Base-by-base conservation (phyloP, 2,329 filamentous ascomycete genomes). In the Eutypella sp. region DNA sequence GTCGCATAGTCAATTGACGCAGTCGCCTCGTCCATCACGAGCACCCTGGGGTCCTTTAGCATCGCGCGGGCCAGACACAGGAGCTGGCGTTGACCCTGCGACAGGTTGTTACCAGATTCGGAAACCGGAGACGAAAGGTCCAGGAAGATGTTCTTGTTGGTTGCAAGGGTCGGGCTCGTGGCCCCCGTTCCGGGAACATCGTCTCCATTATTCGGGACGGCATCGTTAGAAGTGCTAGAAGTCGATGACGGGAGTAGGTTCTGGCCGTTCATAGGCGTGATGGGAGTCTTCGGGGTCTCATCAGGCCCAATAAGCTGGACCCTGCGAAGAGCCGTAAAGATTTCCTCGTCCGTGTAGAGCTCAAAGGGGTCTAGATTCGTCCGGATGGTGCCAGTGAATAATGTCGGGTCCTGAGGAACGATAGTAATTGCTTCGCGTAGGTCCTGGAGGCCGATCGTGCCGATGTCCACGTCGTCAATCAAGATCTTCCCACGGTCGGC, bases 1-100 rank as follows among this genome's bases (percentile, higher is more conserved):
- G 93, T 99, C 5, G 84, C 86, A 67, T 97, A 97, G 69, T 99
- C 93, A 60, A 99, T 97, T 0, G 89, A 95, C 0, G 93, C 93
- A 0, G 93, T 99, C 1, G 93, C 93, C 72, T 99, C 93, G 67
- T 99, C 93, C 93, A 99, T 97, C 61, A 99, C 85, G n/a, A 99
- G 75, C 2, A 99, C 90, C 53, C 87, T 91, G 0, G 93, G 91
- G 27, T 82, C 81, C 69, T 95, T 96, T 52, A 99, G 84, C 55
- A 99, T 81, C 0, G 93, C 93, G 45, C 93, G 85, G 0, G 92
- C 93, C 9, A 99, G 81, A 63, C 93, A 99, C 46, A 99, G 75
- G 9, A 99, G 84, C 67, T 99, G 93, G 7, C 93, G 84, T 65
- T 99, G 93, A 40, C 93, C 93, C 67, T 99, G 93, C 0, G 92